Base-by-base conservation (phyloP, 345 rosid genomes). In the Trapa bicornis region DNA sequence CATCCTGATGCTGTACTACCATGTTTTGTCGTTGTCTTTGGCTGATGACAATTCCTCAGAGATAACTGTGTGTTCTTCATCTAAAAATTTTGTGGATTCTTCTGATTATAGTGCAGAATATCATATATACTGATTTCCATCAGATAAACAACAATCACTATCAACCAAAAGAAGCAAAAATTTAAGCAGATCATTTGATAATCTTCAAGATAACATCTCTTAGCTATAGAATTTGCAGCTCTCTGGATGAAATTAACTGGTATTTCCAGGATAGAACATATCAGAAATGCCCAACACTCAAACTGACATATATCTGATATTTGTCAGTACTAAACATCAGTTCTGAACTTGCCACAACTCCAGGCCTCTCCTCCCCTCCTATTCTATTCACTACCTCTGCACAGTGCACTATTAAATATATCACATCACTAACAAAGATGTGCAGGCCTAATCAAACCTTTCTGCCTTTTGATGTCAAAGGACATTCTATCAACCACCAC, bases 11-110 rank as follows among this genome's bases (percentile, higher is more conserved):
- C 86, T 61, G 62, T 77, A 33, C 80, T 77, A 62, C 81, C 86
- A 15, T 82, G 88, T 68, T 80, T 86, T 71, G 79, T 76, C 74
- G 67, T 79, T 68, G 84, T 76, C 65, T 76, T 76, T 69, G 52
- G 66, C 65, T 82, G 81, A 63, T 41, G 43, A 45, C 8, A 45
- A 7, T 4, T 45, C 2, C 48, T 45, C 8, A 45, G 12, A 45
- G 13, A 11, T 45, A 45, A 7, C 48, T 45, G 12, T 45, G 2
- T 45, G 48, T 45, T 45, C 11, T 13, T 22, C 29, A 22, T 45
- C 48, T 45, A 11, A 3, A 45, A 11, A 7, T 45, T 45, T 45
- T 1, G 48, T 45, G 2, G 13, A 6, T 45, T 45, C 48, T 45
- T 45, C 48, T 45, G 48, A 6, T 45, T 6, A 45, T 45, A 11